phyloP scores from a whole-genome alignment of 768 basidiomycete genomes.

The Paxillus involutus region DNA sequence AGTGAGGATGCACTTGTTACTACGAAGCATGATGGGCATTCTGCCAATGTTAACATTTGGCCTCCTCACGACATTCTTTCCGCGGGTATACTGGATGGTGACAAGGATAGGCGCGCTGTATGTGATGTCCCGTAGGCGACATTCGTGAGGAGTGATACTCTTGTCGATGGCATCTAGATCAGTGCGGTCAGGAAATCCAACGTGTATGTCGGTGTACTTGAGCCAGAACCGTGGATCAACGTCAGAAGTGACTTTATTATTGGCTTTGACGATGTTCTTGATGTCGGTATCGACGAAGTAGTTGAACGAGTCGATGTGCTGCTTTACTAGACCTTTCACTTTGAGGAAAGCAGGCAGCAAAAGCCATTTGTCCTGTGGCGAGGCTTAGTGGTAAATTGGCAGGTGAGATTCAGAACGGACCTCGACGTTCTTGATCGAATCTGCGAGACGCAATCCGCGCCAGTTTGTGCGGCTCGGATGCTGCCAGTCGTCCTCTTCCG shows the following conservation, averaged over 20 bases:
- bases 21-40: conserved; percentile 94
- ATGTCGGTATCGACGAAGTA: conserved; percentile 98
- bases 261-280: conserved; percentile 93
- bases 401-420: conserved; percentile 37
- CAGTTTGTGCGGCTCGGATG: conserved; percentile 55
- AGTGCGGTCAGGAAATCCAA: conserved; percentile 88
- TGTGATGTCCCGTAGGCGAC: conserved; percentile 91
- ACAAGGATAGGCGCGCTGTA: conserved; percentile 93
- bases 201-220: conserved; percentile 93
- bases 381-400: conserved; percentile 2
- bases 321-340: conserved; percentile 98
- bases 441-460: conserved; percentile 79
- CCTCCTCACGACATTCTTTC: conserved; percentile 82
- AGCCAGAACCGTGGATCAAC: conserved; percentile 97
- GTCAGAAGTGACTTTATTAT: conserved; percentile 92
- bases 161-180: conserved; percentile 79
- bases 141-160: conserved; percentile 93
- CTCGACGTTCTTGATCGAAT: conserved; percentile 89
- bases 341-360: conserved; percentile 94
- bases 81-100: conserved; percentile 92
- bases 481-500: conserved; percentile 56
- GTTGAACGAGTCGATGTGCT: conserved; percentile 98
- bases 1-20: conserved; percentile 90
- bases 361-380: conserved; percentile 92
- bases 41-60: conserved; percentile 86